Evolutionary conservation across 495 filamentous ascomycete species (phyloP), one percentile per base, ranked within the genome.

Genomic region (Penicillium subrubescens): DNA sequence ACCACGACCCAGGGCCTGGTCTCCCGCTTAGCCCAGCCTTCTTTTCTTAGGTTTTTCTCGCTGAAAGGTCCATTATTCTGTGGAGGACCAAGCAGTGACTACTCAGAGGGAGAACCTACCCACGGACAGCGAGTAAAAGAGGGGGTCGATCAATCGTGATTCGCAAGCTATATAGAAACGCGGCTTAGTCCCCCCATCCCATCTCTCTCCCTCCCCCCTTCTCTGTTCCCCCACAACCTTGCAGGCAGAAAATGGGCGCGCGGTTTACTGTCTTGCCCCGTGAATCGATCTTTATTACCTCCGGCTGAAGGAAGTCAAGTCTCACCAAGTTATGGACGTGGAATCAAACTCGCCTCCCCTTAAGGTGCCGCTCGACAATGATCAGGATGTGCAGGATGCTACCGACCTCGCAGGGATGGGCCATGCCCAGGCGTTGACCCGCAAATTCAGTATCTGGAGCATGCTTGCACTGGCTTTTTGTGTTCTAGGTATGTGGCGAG

Each of bases 391-490:
- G 41, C 78, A 78, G 57, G 83, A 85, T 76, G 82, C 81, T 4
- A 73, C 73, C 62, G 82, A 84, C 54, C 74, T 86, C 52, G 83
- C 81, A 1, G 79, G 76, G 2, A 69, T 86, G 69, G 83, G 83
- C 53, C 83, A 86, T 59, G 78, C 79, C 69, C 83, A 86, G 72
- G 78, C 73, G 21, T 65, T 86, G 60, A 74, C 71, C 2, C 73
- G 83, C 31, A 84, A 83, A 60, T 85, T 83, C 61, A 74, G 78
- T 60, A 69, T 82, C 19, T 80, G 75, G 77, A 81, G 78, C 69
- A 82, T 82, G 79, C 68, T 82, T 8, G 71, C 75, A 29, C 71
- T 83, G n/a, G 77, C 81, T 0, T 82, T 83, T 43, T 81, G 77
- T 65, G 81, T 82, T 46, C 73, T 83, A 23, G 79, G 71, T 74